Percentiles rank a stretch among this genome's conserved stretches.
phyloP scores from a whole-genome alignment of 2,329 filamentous ascomycete genomes.

The Fusarium decemcellulare region DNA sequence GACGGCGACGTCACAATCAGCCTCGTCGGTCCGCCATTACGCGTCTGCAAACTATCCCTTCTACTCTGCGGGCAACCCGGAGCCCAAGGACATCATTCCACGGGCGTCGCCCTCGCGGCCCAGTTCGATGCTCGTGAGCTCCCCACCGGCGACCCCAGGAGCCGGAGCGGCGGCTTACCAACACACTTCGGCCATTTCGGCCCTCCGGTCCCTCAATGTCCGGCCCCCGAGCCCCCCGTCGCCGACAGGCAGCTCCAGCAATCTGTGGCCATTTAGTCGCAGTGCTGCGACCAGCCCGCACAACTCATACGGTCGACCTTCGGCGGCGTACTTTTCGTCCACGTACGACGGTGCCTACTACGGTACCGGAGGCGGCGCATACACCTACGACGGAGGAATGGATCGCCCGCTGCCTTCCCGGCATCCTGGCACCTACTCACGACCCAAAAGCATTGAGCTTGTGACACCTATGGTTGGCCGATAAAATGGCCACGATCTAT shows the following conservation, averaged over 20 bases:
- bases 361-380: constrained; percentile 49
- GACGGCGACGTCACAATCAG: constrained; percentile 50
- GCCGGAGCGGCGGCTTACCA: constrained; percentile 51
- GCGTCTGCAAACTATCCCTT: constrained; percentile 58
- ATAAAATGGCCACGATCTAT: constrained; percentile 47
- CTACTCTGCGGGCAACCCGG: constrained; percentile 62
- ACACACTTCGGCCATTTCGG: constrained; percentile 67
- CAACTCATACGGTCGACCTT: constrained; percentile 63
- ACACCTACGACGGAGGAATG: constrained; percentile 57
- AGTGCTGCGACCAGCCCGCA: constrained; percentile 67
- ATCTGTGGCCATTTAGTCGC: constrained; percentile 69
- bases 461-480: constrained; percentile 72
- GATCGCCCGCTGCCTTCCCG: constrained; percentile 72
- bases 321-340: constrained; percentile 62
- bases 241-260: constrained; percentile 59
- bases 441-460: constrained; percentile 75
- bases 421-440: constrained; percentile 67
- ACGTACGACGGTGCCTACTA: constrained; percentile 65
- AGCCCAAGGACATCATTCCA: constrained; percentile 74
- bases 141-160: constrained; percentile 65
- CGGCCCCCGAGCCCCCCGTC: constrained; percentile 70
- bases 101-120: constrained; percentile 74
- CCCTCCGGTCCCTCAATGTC: constrained; percentile 68
- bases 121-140: constrained; percentile 67
- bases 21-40: constrained; percentile 49